Evolutionary conservation across 2,329 filamentous ascomycete genomes (phyloP).

Genomic region (Apiospora sp.): DNA sequence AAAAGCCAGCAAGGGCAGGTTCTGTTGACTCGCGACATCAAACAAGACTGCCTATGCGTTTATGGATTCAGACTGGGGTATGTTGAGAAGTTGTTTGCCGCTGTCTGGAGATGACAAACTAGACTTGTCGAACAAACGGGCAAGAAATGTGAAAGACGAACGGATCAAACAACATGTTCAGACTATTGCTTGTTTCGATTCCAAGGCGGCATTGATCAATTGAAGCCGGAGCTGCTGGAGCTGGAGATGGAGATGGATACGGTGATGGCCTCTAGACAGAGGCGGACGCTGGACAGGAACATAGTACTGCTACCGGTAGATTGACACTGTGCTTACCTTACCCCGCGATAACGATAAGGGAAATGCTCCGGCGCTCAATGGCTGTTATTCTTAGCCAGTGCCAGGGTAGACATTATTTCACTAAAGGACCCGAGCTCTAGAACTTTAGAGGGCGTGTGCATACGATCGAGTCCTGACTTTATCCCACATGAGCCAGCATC

Average conservation of each 20-base stretch:
- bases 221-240: neutral
- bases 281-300: neutral
- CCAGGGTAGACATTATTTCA: neutral
- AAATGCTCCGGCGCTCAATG: neutral
- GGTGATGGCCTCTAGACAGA: neutral
- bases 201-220: neutral
- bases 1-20: neutral
- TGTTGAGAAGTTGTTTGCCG: neutral
- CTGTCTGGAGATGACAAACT: neutral
- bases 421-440: neutral
- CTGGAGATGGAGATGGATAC: neutral
- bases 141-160: neutral
- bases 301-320: neutral
- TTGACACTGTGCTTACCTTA: neutral
- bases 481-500: constrained; percentile 1
- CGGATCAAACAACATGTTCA: neutral
- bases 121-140: neutral
- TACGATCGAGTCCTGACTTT: neutral
- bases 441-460: neutral
- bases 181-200: neutral
- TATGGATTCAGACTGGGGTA: neutral
- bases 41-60: neutral
- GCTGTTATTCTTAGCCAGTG: neutral
- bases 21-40: neutral
- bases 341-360: constrained; percentile 13